A percentile compares a stretch with the other conserved stretches of the same genome.
Conservation (phyloP, 345 rosid genomes). For the Anacardium occidentale region DNA sequence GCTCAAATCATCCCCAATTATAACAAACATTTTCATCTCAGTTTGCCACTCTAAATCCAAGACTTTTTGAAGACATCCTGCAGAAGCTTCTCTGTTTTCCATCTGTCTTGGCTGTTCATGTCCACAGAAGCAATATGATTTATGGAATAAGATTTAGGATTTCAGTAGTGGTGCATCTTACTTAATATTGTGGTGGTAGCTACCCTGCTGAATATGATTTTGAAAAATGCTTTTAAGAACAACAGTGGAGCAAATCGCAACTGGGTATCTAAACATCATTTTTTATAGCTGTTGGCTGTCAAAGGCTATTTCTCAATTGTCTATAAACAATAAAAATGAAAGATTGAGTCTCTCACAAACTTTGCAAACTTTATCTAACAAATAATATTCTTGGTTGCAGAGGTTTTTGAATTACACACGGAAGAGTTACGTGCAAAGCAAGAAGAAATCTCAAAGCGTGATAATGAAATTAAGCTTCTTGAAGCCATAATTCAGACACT, state of each 20-base stretch:
- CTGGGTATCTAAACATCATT: background rate
- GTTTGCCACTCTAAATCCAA: too few relatives aligned
- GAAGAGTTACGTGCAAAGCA: conserved; percentile 54
- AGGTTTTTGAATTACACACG: conserved; percentile 89
- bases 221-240: background rate
- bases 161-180: background rate
- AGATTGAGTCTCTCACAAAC: background rate
- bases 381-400: conserved; percentile 37
- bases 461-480: too few relatives aligned
- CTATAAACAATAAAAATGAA: background rate
- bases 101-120: too few relatives aligned
- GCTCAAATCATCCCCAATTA: too few relatives aligned
- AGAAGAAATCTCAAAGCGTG: too few relatives aligned
- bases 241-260: background rate
- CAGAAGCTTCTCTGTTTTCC: too few relatives aligned
- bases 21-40: too few relatives aligned
- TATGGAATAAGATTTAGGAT: background rate
- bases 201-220: background rate
- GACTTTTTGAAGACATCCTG: too few relatives aligned
- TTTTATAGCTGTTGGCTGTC: background rate
- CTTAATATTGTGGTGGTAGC: too few relatives aligned
- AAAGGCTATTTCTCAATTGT: background rate
- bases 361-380: background rate
- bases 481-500: too few relatives aligned
- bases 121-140: background rate